Evolutionary conservation across 805 yeast genomes (phyloP).

Genomic region (Aciculoconidium aculeatum): DNA sequence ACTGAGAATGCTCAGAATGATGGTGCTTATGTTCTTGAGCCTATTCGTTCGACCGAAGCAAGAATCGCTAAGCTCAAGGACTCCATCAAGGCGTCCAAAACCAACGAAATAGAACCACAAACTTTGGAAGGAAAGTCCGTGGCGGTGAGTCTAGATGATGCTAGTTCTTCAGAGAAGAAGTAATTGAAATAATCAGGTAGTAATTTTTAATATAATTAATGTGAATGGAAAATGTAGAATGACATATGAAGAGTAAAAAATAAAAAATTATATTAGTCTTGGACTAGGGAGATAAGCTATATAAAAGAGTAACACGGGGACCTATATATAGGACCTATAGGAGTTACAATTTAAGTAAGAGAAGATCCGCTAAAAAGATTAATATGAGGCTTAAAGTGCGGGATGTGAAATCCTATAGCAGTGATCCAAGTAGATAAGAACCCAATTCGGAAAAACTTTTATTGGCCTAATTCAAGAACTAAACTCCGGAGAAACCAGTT

Average conservation of each 20-base stretch:
- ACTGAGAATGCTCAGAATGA: conserved; percentile 18
- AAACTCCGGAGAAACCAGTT: too few relatives aligned
- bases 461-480: too few relatives aligned
- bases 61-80: conserved; percentile 29
- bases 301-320: too few relatives aligned
- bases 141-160: conserved; percentile 14
- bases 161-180: conserved; percentile 6
- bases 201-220: conserved; percentile 4
- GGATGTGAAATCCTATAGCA: too few relatives aligned
- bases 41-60: conserved; percentile 57
- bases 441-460: too few relatives aligned
- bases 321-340: not conserved
- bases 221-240: too few relatives aligned
- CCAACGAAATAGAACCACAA: conserved; percentile 5
- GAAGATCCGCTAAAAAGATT: conserved; percentile 1
- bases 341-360: not conserved
- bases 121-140: conserved; percentile 7
- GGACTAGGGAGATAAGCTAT: too few relatives aligned
- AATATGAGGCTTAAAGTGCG: not conserved
- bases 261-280: too few relatives aligned
- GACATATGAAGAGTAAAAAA: too few relatives aligned
- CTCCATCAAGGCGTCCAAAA: conserved; percentile 14
- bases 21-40: conserved; percentile 64
- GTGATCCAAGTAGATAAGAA: too few relatives aligned
- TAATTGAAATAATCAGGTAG: conserved; percentile 4